Percentiles rank a stretch among this genome's conserved stretches.
Conservation (phyloP, 345 rosid species). For the Eutrema japonicum region DNA sequence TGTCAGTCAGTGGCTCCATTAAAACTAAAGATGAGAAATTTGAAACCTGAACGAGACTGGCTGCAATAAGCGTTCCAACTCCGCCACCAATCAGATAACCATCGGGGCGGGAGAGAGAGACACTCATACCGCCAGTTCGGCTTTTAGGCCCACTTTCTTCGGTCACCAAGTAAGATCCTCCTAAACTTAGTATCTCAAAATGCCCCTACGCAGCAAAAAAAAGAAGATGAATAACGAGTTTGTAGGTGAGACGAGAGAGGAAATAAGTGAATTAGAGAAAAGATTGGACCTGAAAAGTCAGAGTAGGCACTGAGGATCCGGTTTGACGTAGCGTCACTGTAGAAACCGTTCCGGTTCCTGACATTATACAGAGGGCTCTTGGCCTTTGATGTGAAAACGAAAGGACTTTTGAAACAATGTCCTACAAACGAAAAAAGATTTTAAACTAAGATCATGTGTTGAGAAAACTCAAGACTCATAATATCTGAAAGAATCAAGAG, state of each 20-base stretch:
- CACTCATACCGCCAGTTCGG: slow-evolving; percentile 86
- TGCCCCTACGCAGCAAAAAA: slow-evolving; percentile 56
- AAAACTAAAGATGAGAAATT: slow-evolving; percentile 16
- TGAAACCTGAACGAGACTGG: slow-evolving; percentile 77
- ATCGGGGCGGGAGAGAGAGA: slow-evolving; percentile 73
- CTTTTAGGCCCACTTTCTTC: slow-evolving; percentile 78
- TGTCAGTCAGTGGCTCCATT: not conserved
- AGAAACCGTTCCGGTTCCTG: slow-evolving; percentile 79
- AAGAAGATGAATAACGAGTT: not conserved
- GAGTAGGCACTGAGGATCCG: slow-evolving; percentile 53
- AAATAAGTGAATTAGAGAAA: not conserved
- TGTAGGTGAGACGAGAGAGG: not conserved
- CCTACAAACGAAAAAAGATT: slow-evolving; percentile 48
- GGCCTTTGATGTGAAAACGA: slow-evolving; percentile 82
- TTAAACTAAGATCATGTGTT: not conserved
- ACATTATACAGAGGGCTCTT: slow-evolving; percentile 86
- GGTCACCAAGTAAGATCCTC: slow-evolving; percentile 83
- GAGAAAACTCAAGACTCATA: slow-evolving; percentile 17
- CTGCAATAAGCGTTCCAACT: slow-evolving; percentile 70
- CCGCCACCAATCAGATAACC: slow-evolving; percentile 88
- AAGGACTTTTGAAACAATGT: slow-evolving; percentile 72
- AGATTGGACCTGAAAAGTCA: slow-evolving; percentile 68
- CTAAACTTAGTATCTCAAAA: slow-evolving; percentile 79
- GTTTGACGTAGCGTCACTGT: slow-evolving; percentile 71
- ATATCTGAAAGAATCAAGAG: not conserved